Evolutionary conservation across 108 stramenopile species (phyloP).

Genomic region (Nitzschia sp.): DNA sequence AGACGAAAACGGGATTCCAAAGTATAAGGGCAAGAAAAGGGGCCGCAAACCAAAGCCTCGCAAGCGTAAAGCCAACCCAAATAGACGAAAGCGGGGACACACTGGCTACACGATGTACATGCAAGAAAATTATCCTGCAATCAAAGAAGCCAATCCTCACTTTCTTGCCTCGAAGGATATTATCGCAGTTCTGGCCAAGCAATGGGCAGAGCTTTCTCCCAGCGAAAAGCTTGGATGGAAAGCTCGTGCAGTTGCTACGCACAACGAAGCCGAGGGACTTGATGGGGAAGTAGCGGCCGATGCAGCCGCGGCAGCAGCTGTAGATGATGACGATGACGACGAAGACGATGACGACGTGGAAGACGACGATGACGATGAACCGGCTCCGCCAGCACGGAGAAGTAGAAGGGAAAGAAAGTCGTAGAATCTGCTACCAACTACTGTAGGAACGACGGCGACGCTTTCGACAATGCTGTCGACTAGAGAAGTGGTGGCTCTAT

Average conservation of each 20-base stretch:
- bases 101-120: slow-evolving; percentile 56
- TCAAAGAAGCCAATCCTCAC: slow-evolving; percentile 34
- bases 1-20: slow-evolving; percentile 53
- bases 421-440: too few species aligned
- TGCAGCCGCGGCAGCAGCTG: slow-evolving; percentile 10
- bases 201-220: slow-evolving; percentile 35
- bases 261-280: slow-evolving; percentile 11
- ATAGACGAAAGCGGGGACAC: slow-evolving; percentile 44
- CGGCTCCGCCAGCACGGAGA: slow-evolving; percentile 13
- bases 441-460: too few species aligned
- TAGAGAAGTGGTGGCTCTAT: too few species aligned
- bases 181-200: slow-evolving; percentile 44
- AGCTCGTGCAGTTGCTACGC: slow-evolving; percentile 18
- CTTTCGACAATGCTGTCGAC: too few species aligned
- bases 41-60: slow-evolving; percentile 50
- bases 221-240: slow-evolving; percentile 44
- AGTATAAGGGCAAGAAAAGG: slow-evolving; percentile 59
- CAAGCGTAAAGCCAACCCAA: slow-evolving; percentile 45
- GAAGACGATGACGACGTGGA: slow-evolving; percentile 28
- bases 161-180: slow-evolving; percentile 36
- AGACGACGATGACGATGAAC: slow-evolving; percentile 22
- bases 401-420: slow-evolving; percentile 11
- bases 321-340: slow-evolving; percentile 25
- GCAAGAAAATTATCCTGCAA: slow-evolving; percentile 41
- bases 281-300: slow-evolving; percentile 4